phyloP scores from a whole-genome alignment of 768 basidiomycete species.

The Botryobasidium botryosum region DNA sequence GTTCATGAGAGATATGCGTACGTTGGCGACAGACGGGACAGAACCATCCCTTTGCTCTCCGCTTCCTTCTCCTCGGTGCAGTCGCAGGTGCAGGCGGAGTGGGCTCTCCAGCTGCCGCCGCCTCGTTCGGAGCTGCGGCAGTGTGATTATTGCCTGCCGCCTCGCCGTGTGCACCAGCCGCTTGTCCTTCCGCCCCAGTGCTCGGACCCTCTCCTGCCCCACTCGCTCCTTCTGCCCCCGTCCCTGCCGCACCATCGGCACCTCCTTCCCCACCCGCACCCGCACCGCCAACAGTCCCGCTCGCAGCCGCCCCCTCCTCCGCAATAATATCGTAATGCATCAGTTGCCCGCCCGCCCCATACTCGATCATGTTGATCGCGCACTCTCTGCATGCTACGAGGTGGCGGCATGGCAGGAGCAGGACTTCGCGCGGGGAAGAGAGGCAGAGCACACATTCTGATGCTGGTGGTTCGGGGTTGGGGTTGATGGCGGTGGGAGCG shows the following conservation, averaged over 20 bases:
- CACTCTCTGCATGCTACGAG: slow-evolving; percentile 92
- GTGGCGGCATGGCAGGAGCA: slow-evolving; percentile 84
- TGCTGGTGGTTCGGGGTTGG: slow-evolving; percentile 11
- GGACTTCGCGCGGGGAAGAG: slow-evolving; percentile 75
- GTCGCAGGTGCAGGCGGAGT: slow-evolving; percentile 12
- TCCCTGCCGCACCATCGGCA: slow-evolving; percentile 1
- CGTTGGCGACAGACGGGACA: slow-evolving; percentile 93
- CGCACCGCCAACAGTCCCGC: slow-evolving; percentile 16
- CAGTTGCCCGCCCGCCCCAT: slow-evolving; percentile 81
- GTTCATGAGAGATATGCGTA: slow-evolving; percentile 27
- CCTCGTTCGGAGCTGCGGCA: slow-evolving; percentile 13
- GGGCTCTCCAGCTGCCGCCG: slow-evolving; percentile 17
- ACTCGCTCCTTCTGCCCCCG: slow-evolving; percentile 9
- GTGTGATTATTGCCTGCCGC: no score
- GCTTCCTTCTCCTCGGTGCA: slow-evolving; percentile 48
- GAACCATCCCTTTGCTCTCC: slow-evolving; percentile 94
- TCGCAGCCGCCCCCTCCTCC: slow-evolving; percentile 18
- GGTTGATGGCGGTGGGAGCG: slow-evolving; percentile 13
- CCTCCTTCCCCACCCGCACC: slow-evolving; percentile 5
- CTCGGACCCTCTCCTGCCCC: slow-evolving; percentile 5
- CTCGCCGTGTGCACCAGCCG: no score
- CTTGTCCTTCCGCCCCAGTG: no score
- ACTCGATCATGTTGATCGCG: slow-evolving; percentile 94
- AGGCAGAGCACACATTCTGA: slow-evolving; percentile 81
- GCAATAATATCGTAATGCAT: slow-evolving; percentile 36